Evolutionary conservation across 495 filamentous ascomycete genomes (phyloP), one percentile per base, ranked within the genome.

Genomic region (Venustampulla echinocandica): DNA sequence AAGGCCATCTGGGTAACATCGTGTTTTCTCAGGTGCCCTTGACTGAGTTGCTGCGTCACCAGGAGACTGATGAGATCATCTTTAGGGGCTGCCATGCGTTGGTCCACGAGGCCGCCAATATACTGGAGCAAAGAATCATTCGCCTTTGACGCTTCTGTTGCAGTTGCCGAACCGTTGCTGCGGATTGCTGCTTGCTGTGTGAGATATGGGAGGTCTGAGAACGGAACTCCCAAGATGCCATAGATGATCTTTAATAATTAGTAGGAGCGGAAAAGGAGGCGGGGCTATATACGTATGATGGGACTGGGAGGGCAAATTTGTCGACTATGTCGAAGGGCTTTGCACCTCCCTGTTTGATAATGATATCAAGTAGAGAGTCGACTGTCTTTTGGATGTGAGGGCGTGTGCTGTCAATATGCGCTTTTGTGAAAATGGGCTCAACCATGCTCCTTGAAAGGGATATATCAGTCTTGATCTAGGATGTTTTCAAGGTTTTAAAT

Each of bases 361-460:
- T 56, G 28, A 39, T 50, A 14, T 67, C 61, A 7, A 71, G 52
- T 21, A 71, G 49, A 10, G 52, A 48, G 15, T 64, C 59, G 2
- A 70, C 68, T 3, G 68, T 70, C 44, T 65, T 61, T 41, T 64
- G 62, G 39, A 73, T 71, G 19, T 64, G 60, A 21, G 69, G 68
- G 28, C 61, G 49, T 45, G 69, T 39, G 21, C 49, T 56, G 18
- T 66, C 51, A 46, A 71, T 49, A 28, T 64, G 57, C n/a, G 64
- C 57, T 0, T 49, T 37, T 7, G 60, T 59, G 41, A 71, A 70
- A 18, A 65, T 47, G 0, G 59, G 42, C 48, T 69, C 63, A 2
- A 71, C 63, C 69, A 71, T 73, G 38, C 61, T 46, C 23, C 62
- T 59, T 14, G 24, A 22, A 24, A 19, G 7, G 20, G 15, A 27